Evolutionary conservation across 1,139 yeast species (phyloP), one percentile per base, ranked within the genome.

Genomic region (Waltiozyma sp.): DNA sequence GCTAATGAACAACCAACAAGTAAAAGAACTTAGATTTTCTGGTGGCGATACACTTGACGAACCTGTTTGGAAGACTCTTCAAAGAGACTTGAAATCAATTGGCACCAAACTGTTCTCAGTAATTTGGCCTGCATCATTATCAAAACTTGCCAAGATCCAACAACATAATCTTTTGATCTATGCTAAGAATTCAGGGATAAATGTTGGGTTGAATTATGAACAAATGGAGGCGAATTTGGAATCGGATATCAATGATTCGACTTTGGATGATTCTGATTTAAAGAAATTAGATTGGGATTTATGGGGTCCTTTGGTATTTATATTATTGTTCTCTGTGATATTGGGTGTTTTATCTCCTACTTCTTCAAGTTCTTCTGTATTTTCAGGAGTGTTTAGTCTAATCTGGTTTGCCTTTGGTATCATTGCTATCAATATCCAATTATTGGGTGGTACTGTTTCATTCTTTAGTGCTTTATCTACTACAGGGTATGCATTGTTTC

Each of bases 1-100:
- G 19, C 47, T 55, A 5, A 38, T 54, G 8, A 18, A 35, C 19
- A 48, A 51, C 41, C 79, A 75, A 50, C 73, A 73, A 44, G 69
- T 82, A 26, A 72, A 74, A 50, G 91, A 82, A 57, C 73, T 86
- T 36, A 80, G 85, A 49, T 85, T 80, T 59, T 65, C 81, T 26
- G 95, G 95, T 2, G 91, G 93, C 37, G 87, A 84, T 57, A 85
- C 95, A 1, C 64, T 86, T 15, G 94, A 86, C 59, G 95, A 86
- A 63, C 87, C 94, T 0, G 88, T 86, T 3, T 61, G 73, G 55
- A 68, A 72, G 15, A 86, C 95, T 0, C 62, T 86, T 40, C 65
- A 72, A 52, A 69, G 95, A 45, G 95, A 86, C 57, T 55, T 84
- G 34, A 59, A 68, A 24, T 80, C 80, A 21, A 83, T 85, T 43